These are phyloP conservation scores for Globisporangium splendens DNA, from an alignment of 352 stramenopile genomes.

Conservation along the genomic window DNA sequence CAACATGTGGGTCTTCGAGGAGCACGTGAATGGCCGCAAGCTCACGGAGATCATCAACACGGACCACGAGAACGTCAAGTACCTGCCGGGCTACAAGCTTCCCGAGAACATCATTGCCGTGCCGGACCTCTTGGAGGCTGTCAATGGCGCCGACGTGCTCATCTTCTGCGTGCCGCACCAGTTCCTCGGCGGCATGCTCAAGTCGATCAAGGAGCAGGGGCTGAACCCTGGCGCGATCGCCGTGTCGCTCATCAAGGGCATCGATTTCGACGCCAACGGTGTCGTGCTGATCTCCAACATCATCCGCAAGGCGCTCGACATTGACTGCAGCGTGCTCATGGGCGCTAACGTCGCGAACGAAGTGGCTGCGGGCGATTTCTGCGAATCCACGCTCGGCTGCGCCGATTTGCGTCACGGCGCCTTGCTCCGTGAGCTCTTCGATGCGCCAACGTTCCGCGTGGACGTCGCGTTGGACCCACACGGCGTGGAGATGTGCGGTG, in stretches of 20 bases:
- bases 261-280: slow-evolving; percentile 84
- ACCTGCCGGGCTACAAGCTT: slow-evolving; percentile 87
- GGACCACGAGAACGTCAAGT: slow-evolving; percentile 97
- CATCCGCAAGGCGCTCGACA: slow-evolving; percentile 82
- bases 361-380: slow-evolving; percentile 94
- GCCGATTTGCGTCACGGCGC: slow-evolving; percentile 65
- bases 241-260: slow-evolving; percentile 91
- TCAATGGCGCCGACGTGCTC: slow-evolving; percentile 88
- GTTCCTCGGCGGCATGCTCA: slow-evolving; percentile 89
- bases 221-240: slow-evolving; percentile 65
- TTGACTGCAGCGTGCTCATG: slow-evolving; percentile 93
- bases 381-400: slow-evolving; percentile 95
- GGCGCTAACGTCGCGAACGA: slow-evolving; percentile 97
- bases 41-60: slow-evolving; percentile 96
- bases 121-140: slow-evolving; percentile 89
- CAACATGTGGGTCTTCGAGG: slow-evolving; percentile 97
- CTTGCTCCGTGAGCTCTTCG: slow-evolving; percentile 72
- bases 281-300: slow-evolving; percentile 87
- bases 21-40: slow-evolving; percentile 85
- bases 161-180: slow-evolving; percentile 98
- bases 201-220: slow-evolving; percentile 83
- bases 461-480: slow-evolving; percentile 91
- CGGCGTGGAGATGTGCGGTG: slow-evolving; percentile 95
- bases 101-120: slow-evolving; percentile 92
- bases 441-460: slow-evolving; percentile 90